phyloP scores from a whole-genome alignment of 768 basidiomycete genomes.

The Naematelia encephala region DNA sequence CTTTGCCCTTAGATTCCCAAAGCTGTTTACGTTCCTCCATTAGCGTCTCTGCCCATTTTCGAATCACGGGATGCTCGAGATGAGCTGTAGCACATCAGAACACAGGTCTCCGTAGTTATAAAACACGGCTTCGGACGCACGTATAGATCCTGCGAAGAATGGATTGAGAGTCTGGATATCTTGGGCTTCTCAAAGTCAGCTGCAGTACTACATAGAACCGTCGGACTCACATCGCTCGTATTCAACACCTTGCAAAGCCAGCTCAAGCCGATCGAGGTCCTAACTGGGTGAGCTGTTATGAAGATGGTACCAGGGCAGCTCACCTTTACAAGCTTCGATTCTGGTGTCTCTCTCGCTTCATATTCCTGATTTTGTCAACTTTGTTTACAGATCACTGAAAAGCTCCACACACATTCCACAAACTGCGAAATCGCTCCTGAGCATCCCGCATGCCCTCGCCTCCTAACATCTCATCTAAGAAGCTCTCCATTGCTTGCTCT shows the following conservation, averaged over 20 bases:
- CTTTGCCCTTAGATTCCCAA: conserved; percentile 41
- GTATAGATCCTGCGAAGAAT: conserved; percentile 45
- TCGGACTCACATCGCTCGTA: conserved; percentile 50
- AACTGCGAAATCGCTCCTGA: conserved; percentile 40
- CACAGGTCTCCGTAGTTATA: neutral
- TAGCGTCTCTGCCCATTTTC: conserved; percentile 46
- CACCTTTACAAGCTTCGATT: conserved; percentile 51
- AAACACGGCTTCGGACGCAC: conserved; percentile 17
- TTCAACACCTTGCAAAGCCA: conserved; percentile 50
- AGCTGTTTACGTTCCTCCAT: conserved; percentile 47
- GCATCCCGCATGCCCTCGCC: conserved; percentile 45
- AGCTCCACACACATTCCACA: conserved; percentile 51
- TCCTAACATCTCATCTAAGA: conserved; percentile 78
- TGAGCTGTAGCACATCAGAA: conserved; percentile 24
- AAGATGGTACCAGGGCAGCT: neutral
- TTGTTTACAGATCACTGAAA: neutral
- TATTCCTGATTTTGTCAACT: conserved; percentile 40
- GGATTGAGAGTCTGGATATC: conserved; percentile 42
- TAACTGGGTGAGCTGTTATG: neutral
- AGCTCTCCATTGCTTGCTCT: conserved; percentile 85
- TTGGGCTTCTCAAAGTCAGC: conserved; percentile 32
- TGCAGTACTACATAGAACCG: neutral
- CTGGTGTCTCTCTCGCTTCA: conserved; percentile 49
- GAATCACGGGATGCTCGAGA: conserved; percentile 48
- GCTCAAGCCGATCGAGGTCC: conserved; percentile 51